These are phyloP conservation scores for Schizonepeta tenuifolia DNA, from an alignment of 257 asterid genomes.

Conservation along the genomic window DNA sequence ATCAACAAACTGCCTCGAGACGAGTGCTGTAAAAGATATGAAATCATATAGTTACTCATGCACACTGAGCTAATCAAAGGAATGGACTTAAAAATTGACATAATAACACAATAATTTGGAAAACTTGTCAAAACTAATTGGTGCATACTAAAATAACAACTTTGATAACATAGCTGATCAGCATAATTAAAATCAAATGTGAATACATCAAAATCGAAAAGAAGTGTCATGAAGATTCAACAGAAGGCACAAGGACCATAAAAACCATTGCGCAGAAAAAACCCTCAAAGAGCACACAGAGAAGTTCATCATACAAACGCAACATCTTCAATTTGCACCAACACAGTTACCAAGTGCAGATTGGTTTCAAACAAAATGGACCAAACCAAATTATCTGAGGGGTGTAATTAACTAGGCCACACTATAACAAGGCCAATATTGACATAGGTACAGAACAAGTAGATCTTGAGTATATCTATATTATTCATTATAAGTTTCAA, in stretches of 20 bases:
- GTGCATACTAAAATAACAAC: background rate
- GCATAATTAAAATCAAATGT: background rate
- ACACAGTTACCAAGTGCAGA: too few species aligned
- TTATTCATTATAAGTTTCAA: too few species aligned
- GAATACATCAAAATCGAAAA: background rate
- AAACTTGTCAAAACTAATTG: background rate
- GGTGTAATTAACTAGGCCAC: too few species aligned
- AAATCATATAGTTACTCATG: conserved; percentile 36
- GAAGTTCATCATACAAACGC: background rate
- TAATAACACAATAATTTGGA: conserved; percentile 4
- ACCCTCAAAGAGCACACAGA: background rate
- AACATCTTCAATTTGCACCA: background rate
- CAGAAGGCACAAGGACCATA: conserved; percentile 22
- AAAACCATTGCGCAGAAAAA: background rate
- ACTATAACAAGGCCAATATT: too few species aligned
- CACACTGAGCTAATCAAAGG: conserved; percentile 1
- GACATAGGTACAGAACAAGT: too few species aligned
- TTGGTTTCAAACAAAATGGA: too few species aligned
- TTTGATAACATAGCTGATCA: background rate
- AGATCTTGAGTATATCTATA: too few species aligned
- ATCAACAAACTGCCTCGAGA: conserved; percentile 94
- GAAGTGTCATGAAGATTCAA: background rate
- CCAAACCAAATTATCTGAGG: too few species aligned
- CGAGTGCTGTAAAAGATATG: conserved; percentile 66
- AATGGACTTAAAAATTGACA: background rate